A percentile compares a stretch with the other conserved stretches of the same genome.
These are phyloP conservation scores for Alternaria brassicicola DNA, from an alignment of 2,329 filamentous ascomycete genomes.

Conservation along the genomic window DNA sequence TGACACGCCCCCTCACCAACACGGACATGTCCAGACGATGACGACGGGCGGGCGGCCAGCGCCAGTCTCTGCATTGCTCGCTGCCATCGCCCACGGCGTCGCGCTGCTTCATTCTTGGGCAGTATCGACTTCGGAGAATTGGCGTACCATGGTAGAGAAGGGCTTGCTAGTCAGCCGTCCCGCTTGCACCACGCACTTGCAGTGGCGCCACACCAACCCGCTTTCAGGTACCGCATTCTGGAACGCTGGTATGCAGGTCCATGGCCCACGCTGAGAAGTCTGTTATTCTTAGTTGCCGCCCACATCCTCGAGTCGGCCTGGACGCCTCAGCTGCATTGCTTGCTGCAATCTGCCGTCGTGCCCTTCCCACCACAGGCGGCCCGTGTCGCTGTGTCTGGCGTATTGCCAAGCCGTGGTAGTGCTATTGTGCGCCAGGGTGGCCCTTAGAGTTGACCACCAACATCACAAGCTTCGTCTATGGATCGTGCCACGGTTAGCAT, in stretches of 20 bases:
- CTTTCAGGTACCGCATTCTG: conserved; percentile 10
- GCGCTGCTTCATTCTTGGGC: not conserved
- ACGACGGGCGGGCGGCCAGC: no score
- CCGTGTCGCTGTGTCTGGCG: conserved; percentile 12
- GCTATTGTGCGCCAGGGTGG: not conserved
- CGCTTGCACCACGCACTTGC: conserved; percentile 9
- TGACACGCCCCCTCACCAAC: not conserved
- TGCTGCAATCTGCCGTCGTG: conserved; percentile 6
- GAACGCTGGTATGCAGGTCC: conserved; percentile 11
- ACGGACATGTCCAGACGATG: not conserved
- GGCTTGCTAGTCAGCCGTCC: conserved; percentile 5
- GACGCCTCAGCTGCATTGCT: not conserved
- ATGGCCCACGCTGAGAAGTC: conserved; percentile 2
- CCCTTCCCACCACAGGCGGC: conserved; percentile 5
- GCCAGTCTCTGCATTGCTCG: not conserved
- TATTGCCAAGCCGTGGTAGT: conserved; percentile 22
- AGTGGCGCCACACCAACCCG: conserved; percentile 12
- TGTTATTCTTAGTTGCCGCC: conserved; percentile 13
- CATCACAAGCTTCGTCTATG: not conserved
- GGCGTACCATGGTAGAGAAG: conserved; percentile 2
- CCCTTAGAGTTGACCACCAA: not conserved
- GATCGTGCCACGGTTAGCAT: not conserved
- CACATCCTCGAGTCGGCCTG: not conserved
- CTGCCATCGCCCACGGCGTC: not conserved
- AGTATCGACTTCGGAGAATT: conserved; percentile 1